Evolutionary conservation across 2,329 filamentous ascomycete species (phyloP), one percentile per base, ranked within the genome.

Genomic region (Neopestalotiopsis sp.): DNA sequence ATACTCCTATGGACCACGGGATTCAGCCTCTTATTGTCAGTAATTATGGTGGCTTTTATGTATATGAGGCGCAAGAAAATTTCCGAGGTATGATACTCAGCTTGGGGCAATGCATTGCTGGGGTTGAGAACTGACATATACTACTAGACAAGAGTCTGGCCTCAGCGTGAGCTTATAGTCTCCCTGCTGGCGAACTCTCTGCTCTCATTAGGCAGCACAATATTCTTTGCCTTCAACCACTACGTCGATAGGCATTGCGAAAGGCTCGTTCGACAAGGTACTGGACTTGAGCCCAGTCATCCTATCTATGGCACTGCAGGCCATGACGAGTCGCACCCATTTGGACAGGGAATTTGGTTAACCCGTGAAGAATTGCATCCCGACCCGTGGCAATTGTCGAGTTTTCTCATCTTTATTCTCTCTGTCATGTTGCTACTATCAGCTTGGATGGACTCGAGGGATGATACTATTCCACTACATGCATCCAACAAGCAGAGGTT

Each of bases 381-480:
- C 32, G n/a, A 60, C 17, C 34, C 65, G 13, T 60, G 28, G 40
- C 57, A 59, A 13, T 20, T 59, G 13, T 61, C 40, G 10, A 60
- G 65, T 28, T 38, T 67, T 12, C 45, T 42, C 56, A 52, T 67
- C 7, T 67, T 67, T 24, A 24, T 32, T 5, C 17, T 67, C 6
- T 67, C 65, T 5, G 14, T 61, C 24, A 17, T 67, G 7, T 38
- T 67, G 3, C 30, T 67, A 24, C 9, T 67, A n/a, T 67, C 65
- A 56, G 65, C 65, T 4, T 67, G 65, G 65, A 34, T 59, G 12
- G 65, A 67, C 32, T 49, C 58, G 12, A 45, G 57, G 34, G 65
- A 60, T n/a, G 65, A 60, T 13, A 42, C 13, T 20, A 9, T 5
- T 13, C 52, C 9, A 14, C 28, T 38, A 12, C 52, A 60, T 12